A percentile compares a stretch with the other conserved stretches of the same genome.
Conservation (phyloP, 768 basidiomycete species). For the Cubamyces sp. region DNA sequence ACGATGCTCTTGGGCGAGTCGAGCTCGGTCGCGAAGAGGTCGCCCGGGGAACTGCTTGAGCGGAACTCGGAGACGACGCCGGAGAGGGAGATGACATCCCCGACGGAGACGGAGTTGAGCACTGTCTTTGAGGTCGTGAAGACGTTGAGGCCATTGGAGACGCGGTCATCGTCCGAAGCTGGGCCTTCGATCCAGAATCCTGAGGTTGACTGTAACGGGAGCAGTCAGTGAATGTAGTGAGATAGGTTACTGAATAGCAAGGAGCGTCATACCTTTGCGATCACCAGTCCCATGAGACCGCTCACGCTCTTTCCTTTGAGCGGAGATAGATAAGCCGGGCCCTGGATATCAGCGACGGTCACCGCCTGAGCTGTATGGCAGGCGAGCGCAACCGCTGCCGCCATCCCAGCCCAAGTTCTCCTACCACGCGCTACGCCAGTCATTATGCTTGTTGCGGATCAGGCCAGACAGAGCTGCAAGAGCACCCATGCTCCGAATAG, state of each 20-base stretch:
- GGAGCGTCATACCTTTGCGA: conserved; percentile 27
- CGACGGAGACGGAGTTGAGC: conserved; percentile 43
- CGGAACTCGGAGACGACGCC: conserved; percentile 56
- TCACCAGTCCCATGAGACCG: conserved; percentile 34
- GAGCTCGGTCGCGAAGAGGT: conserved; percentile 55
- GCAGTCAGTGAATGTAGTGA: not conserved
- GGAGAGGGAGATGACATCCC: conserved; percentile 51
- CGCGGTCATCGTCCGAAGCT: conserved; percentile 44
- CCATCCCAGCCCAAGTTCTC: not conserved
- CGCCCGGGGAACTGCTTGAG: conserved; percentile 44
- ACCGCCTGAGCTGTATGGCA: conserved; percentile 13
- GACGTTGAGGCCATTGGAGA: conserved; percentile 54
- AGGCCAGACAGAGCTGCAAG: no score
- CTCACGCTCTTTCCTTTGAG: conserved; percentile 32
- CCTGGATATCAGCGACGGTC: conserved; percentile 36
- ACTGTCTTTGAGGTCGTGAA: conserved; percentile 49
- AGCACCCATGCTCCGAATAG: not conserved
- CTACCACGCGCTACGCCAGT: no score
- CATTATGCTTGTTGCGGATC: no score
- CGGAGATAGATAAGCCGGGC: conserved; percentile 35
- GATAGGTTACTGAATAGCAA: not conserved
- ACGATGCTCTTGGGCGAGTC: conserved; percentile 50
- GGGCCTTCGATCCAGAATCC: conserved; percentile 55
- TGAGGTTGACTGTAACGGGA: conserved; percentile 30
- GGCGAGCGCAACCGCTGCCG: not conserved